phyloP scores from a whole-genome alignment of 2,329 filamentous ascomycete species.

The Ophiocordyceps polyrhachis-furcata region DNA sequence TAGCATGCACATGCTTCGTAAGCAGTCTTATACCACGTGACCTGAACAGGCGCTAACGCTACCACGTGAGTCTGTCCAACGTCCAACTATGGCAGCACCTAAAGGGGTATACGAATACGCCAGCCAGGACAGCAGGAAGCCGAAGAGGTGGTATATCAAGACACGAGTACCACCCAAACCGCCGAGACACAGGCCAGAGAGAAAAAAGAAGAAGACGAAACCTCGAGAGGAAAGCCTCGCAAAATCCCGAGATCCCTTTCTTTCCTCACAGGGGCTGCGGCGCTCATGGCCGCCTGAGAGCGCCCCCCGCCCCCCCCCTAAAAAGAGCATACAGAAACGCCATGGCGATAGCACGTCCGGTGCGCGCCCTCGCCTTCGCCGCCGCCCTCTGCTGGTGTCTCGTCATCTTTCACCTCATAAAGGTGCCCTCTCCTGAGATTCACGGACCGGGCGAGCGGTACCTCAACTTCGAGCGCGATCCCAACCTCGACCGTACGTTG shows the following conservation, averaged over 20 bases:
- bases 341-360: conserved; percentile 75
- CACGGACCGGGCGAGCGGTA: conserved; percentile 21
- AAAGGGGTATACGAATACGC: too few relatives aligned
- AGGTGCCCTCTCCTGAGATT: conserved; percentile 27
- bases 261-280: not conserved
- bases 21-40: too few relatives aligned
- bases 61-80: too few relatives aligned
- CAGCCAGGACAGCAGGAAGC: not conserved
- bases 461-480: conserved; percentile 55
- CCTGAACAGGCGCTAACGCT: too few relatives aligned
- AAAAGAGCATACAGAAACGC: conserved; percentile 9
- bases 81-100: too few relatives aligned
- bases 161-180: not conserved
- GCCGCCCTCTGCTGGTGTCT: conserved; percentile 60
- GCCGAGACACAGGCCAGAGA: not conserved
- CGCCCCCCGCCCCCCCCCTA: not conserved
- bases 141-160: not conserved
- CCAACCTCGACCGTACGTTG: conserved; percentile 66
- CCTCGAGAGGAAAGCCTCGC: not conserved
- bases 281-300: conserved; percentile 2
- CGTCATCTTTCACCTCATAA: conserved; percentile 58
- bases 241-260: not conserved
- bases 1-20: too few relatives aligned
- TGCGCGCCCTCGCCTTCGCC: conserved; percentile 57
- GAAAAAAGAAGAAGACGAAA: not conserved